These are phyloP conservation scores for Suillus hirtellus DNA, from an alignment of 768 basidiomycete genomes.

Conservation along the genomic window DNA sequence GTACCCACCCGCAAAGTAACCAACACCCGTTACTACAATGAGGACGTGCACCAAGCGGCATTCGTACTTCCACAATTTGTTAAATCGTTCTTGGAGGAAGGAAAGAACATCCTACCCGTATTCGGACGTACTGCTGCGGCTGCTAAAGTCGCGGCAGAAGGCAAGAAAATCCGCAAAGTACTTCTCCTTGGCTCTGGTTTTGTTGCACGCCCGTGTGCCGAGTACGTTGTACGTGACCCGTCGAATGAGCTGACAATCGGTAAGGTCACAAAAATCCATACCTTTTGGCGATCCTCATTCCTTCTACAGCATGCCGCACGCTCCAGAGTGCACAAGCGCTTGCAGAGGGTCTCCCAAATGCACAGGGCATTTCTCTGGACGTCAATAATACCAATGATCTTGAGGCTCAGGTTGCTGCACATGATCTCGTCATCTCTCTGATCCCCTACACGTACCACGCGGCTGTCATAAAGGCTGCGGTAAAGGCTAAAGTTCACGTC, in stretches of 20 bases:
- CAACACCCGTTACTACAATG: slow-evolving; percentile 83
- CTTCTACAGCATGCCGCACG: slow-evolving; percentile 77
- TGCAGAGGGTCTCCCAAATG: slow-evolving; percentile 62
- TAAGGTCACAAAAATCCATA: slow-evolving; percentile 32
- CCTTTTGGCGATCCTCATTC: background rate
- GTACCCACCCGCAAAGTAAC: slow-evolving; percentile 72
- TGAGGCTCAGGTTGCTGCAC: slow-evolving; percentile 76
- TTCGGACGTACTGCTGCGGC: slow-evolving; percentile 67
- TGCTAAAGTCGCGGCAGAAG: slow-evolving; percentile 42
- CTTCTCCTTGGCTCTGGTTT: slow-evolving; percentile 93
- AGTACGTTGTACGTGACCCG: slow-evolving; percentile 83
- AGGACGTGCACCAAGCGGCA: slow-evolving; percentile 73
- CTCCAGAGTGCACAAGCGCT: slow-evolving; percentile 74
- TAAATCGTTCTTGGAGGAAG: slow-evolving; percentile 70
- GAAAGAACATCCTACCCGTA: slow-evolving; percentile 66
- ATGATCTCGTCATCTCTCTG: slow-evolving; percentile 94
- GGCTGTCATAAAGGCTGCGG: slow-evolving; percentile 84
- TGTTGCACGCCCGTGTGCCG: slow-evolving; percentile 94
- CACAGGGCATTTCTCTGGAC: slow-evolving; percentile 80
- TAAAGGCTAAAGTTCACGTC: slow-evolving; percentile 83
- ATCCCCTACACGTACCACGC: slow-evolving; percentile 95
- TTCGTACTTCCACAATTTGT: slow-evolving; percentile 96
- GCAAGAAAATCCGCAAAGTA: slow-evolving; percentile 59
- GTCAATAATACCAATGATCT: slow-evolving; percentile 70
- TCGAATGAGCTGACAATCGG: slow-evolving; percentile 86